These are phyloP conservation scores for Graphilbum fragrans DNA, from an alignment of 2,329 filamentous ascomycete genomes.

Conservation along the genomic window DNA sequence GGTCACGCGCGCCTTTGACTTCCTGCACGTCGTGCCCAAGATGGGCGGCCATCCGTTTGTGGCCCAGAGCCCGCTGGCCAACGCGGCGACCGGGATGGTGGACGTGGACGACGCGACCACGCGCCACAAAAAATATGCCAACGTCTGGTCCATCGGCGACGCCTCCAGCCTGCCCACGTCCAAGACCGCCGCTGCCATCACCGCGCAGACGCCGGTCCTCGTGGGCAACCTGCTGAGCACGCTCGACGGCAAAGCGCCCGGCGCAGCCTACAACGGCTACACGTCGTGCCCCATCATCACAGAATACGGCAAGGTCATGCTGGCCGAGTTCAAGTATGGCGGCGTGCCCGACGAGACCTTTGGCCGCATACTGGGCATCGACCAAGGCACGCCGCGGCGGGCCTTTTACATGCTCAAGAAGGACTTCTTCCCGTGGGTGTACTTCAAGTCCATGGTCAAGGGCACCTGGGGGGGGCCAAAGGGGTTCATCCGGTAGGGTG, in stretches of 20 bases:
- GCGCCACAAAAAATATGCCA: slow-evolving; percentile 39
- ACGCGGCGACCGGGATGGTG: slow-evolving; percentile 43
- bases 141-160: slow-evolving; percentile 48
- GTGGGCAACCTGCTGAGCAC: slow-evolving; percentile 25
- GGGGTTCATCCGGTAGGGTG: slow-evolving; percentile 19
- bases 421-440: slow-evolving; percentile 44
- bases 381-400: slow-evolving; percentile 25
- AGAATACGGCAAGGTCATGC: slow-evolving; percentile 30
- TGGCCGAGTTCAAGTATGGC: slow-evolving; percentile 35
- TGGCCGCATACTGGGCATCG: slow-evolving; percentile 16
- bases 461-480: slow-evolving; percentile 41
- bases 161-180: slow-evolving; percentile 46
- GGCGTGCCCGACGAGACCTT: slow-evolving; percentile 33
- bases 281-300: slow-evolving; percentile 33
- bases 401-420: slow-evolving; percentile 32
- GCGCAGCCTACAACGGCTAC: slow-evolving; percentile 28
- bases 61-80: slow-evolving; percentile 38
- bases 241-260: slow-evolving; percentile 20
- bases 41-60: slow-evolving; percentile 44
- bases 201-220: slow-evolving; percentile 28
- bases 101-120: slow-evolving; percentile 41
- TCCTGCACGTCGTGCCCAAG: slow-evolving; percentile 46
- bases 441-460: slow-evolving; percentile 39
- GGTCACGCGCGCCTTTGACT: slow-evolving; percentile 36
- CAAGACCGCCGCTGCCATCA: slow-evolving; percentile 33